Base-by-base conservation (phyloP, 208 protist species). In the Porcisia hertigi region DNA sequence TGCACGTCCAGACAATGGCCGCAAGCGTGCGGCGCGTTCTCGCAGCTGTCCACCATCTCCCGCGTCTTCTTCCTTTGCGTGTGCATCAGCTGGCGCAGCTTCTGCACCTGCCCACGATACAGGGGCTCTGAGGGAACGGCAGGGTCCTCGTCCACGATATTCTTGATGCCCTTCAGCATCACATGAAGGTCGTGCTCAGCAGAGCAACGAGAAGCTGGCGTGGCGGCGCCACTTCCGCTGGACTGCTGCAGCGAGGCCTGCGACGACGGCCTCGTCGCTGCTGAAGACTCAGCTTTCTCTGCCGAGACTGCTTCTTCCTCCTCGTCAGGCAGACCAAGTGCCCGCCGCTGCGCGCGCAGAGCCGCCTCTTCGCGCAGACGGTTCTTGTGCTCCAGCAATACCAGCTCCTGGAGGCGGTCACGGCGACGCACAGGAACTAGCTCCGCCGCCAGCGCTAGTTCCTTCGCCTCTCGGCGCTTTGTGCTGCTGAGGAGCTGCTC, bases 341-440 rank as follows among this genome's bases (percentile, higher is more conserved):
- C 82, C 23, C 83, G 85, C n/a, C 86, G 91, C 74, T 90, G 77
- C 16, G 73, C 82, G 11, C 91, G 87, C 36, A 92, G 77, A 16
- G 86, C 78, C 18, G 77, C 83, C 80, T 97, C 86, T 75, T 88
- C 81, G 60, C 72, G 74, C 7, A 94, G 79, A 16, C 93, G 89
- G 16, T 83, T 76, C 79, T 94, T 94, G 83, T 94, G 84, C 75
- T 97, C 91, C 71, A 97, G 87, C 67, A 97, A 69, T 23, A 97
- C 84, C 36, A 97, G 85, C 80, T 94, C 91, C 87, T 97, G 85
- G 45, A 97, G 84, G 71, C 90, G 93, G 73, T 97, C 93, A 59
- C 93, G 93, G 71, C 93, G 91, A 30, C 93, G 93, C 76, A 97
- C 75, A 14, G 93, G 91, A 60, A 97, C 88, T 41, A 88, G 74